Conservation (phyloP, 768 basidiomycete genomes). For the Pisolithus tinctorius region DNA sequence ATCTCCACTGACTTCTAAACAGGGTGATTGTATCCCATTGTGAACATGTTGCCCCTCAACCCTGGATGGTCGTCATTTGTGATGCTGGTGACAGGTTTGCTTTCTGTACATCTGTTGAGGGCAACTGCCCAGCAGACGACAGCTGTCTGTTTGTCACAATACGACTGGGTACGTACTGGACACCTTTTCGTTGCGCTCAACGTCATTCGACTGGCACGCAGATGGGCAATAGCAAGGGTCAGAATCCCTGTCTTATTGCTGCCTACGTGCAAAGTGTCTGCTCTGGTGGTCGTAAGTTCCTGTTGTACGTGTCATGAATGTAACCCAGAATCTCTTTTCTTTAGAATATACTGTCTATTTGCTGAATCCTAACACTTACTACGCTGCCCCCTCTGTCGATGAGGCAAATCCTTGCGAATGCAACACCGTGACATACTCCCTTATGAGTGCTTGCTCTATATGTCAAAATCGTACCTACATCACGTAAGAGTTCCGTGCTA, state of each 20-base stretch:
- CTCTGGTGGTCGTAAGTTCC: constrained; percentile 32
- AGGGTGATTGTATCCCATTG: background rate
- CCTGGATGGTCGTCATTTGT: constrained; percentile 10
- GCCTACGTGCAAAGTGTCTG: constrained; percentile 39
- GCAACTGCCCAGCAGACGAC: constrained; percentile 17
- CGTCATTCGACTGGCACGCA: constrained; percentile 3
- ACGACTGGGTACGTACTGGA: constrained; percentile 20
- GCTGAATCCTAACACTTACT: constrained; percentile 28
- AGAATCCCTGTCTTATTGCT: constrained; percentile 42
- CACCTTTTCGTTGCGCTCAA: background rate
- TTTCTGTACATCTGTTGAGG: constrained; percentile 8
- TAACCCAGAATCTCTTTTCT: constrained; percentile 5
- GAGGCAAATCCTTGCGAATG: constrained; percentile 39
- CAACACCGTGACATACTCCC: constrained; percentile 48
- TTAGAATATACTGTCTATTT: constrained; percentile 32
- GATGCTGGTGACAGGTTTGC: constrained; percentile 9
- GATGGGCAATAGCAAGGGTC: constrained; percentile 37
- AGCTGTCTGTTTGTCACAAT: constrained; percentile 16
- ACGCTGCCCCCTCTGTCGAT: constrained; percentile 26
- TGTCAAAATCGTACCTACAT: constrained; percentile 44
- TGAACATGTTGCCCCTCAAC: constrained; percentile 4
- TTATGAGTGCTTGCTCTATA: constrained; percentile 50
- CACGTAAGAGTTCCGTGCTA: constrained; percentile 17
- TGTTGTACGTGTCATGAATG: background rate
- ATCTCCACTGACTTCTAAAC: no score